Evolutionary conservation across 768 basidiomycete species (phyloP), one percentile per base, ranked within the genome.

Genomic region (Podaxis pistillaris): DNA sequence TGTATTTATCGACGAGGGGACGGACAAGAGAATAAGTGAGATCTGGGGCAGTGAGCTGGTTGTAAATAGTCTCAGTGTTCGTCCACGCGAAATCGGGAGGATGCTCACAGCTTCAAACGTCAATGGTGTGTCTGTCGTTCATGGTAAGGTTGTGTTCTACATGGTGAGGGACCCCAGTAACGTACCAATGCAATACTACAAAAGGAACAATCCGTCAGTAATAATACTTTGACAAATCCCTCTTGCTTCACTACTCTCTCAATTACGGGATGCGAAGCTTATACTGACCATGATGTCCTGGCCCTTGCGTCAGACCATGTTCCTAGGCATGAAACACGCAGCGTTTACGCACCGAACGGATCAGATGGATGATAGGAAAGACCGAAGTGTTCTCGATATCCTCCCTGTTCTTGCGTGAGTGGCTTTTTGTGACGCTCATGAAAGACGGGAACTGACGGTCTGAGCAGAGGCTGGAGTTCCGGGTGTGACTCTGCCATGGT

Each of bases 1-100:
- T 76, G 73, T 97, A 97, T 76, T 95, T 96, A 63, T 95, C 91
- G 52, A 88, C 85, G 36, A 98, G 81, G 0, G 96, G 96, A 40
- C 88, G 89, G 59, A 96, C 81, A 64, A 98, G 87, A 1, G 93
- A 90, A 71, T 97, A 97, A 1, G 91, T 94, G 38, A 95, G 82
- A 72, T 98, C 96, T 1, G 96, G 93, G 1, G 89, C 88, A 1
- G 83, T 83, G 50, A 97, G 79, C 88, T 96, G 73, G 40, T 24
- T 24, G 15, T 56, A 59, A 28, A 11, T 47, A 41, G 58, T 30
- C 51, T 46, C 40, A 63, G 58, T 19, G 62, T 37, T 28, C 7
- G 54, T 3, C 37, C 40, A 28, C 1, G 58, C 53, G 19, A 58
- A 19, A 13, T 47, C 61, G 30, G 28, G 19, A 1, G 1, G 52